Base-by-base conservation (phyloP, 768 basidiomycete genomes). In the Fomitopsis serialis region DNA sequence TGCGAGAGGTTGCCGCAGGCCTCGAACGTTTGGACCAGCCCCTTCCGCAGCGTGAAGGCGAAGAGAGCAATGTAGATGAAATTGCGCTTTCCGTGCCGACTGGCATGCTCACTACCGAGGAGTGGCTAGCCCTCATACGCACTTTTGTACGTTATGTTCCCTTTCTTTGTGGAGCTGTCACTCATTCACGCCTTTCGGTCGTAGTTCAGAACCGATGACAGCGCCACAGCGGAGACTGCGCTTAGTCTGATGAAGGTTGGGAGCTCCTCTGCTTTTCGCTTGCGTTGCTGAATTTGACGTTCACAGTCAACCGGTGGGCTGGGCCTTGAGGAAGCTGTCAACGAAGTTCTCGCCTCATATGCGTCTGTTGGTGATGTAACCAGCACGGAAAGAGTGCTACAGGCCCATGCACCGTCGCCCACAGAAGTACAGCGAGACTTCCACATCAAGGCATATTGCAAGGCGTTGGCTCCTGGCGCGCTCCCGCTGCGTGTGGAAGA, bases 361-460 rank as follows among this genome's bases (percentile, higher is more conserved):
- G 79, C 84, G 0, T 58, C 62, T 2, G 58, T 59, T 6, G 81
- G 82, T 0, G 71, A 83, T 54, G 59, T 75, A 11, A 63, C 60
- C 27, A 73, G 70, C 9, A 67, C 78, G 0, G 83, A 89, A 45
- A 51, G 54, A 15, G 53, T 52, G 45, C 46, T 60, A 2, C 43
- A 45, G 59, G 45, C 43, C 47, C 52, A 23, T 42, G 52, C 44
- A 62, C 62, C 42, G 19, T 55, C 57, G 37, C 82, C 78, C 25
- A 81, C 77, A 0, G 78, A 78, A 35, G 64, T 56, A 17, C 87
- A 89, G 58, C 80, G 82, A 2, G 82, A 92, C 60, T 74, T 90
- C 15, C 85, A 93, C 56, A 69, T 95, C 55, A 84, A 83, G 64
- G 75, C 83, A 0, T 78, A 89, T 62, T 68, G 93, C 32, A 72